A percentile compares a stretch with the other conserved stretches of the same genome.
Evolutionary conservation across 2,329 filamentous ascomycete genomes (phyloP).

Genomic region (Colletotrichum sp.): DNA sequence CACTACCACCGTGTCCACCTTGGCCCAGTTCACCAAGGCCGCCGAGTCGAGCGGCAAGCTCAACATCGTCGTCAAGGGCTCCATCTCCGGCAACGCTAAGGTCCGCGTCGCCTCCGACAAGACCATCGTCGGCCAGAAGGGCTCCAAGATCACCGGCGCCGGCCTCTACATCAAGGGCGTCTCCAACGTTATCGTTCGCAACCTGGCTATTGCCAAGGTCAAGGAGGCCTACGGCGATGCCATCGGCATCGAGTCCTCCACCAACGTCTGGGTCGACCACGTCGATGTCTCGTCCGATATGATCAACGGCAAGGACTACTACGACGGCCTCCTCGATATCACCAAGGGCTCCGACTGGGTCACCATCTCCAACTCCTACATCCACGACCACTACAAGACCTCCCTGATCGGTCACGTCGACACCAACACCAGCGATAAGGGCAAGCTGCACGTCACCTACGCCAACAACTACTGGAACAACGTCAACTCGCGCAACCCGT

Average conservation of each 20-base stretch:
- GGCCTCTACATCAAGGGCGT: slow-evolving; percentile 58
- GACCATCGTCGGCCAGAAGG: slow-evolving; percentile 45
- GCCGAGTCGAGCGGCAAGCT: slow-evolving; percentile 47
- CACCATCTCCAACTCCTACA: slow-evolving; percentile 47
- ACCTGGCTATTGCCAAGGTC: slow-evolving; percentile 63
- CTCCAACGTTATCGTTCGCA: slow-evolving; percentile 66
- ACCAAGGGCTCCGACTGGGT: slow-evolving; percentile 68
- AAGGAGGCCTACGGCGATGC: slow-evolving; percentile 62
- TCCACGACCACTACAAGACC: slow-evolving; percentile 61
- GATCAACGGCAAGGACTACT: slow-evolving; percentile 70
- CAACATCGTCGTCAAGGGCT: slow-evolving; percentile 46
- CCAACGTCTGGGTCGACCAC: slow-evolving; percentile 72
- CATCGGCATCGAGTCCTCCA: slow-evolving; percentile 60
- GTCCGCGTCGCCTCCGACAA: slow-evolving; percentile 49
- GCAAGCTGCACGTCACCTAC: slow-evolving; percentile 68
- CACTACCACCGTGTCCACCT: slow-evolving; percentile 53
- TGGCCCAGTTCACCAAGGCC: slow-evolving; percentile 51
- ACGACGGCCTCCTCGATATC: slow-evolving; percentile 69
- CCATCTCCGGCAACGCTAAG: slow-evolving; percentile 43
- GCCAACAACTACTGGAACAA: slow-evolving; percentile 70
- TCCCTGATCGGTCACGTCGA: slow-evolving; percentile 66
- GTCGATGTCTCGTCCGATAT: slow-evolving; percentile 66
- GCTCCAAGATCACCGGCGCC: slow-evolving; percentile 44
- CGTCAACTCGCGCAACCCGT: slow-evolving; percentile 67
- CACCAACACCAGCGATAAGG: slow-evolving; percentile 60